A percentile compares a stretch with the other conserved stretches of the same genome.
These are phyloP conservation scores for Hyphopichia fennica DNA, from an alignment of 1,139 yeast genomes.

Conservation along the genomic window DNA sequence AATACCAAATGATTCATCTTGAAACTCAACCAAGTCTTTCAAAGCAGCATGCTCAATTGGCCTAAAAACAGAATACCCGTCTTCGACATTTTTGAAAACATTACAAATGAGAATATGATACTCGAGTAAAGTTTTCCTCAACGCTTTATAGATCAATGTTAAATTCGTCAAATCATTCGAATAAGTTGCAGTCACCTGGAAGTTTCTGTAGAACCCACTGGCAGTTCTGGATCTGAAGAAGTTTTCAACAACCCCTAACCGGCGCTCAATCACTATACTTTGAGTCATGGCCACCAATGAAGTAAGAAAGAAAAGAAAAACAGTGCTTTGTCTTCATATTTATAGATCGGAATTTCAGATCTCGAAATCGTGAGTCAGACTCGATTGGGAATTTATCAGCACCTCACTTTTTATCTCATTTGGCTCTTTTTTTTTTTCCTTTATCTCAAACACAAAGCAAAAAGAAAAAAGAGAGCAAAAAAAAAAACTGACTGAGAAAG, in stretches of 20 bases:
- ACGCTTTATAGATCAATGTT: slow-evolving; percentile 23
- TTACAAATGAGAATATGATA: slow-evolving; percentile 37
- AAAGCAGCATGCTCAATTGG: slow-evolving; percentile 24
- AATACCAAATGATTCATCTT: slow-evolving; percentile 12
- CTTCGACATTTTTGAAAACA: slow-evolving; percentile 18
- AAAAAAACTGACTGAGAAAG: too few relatives aligned
- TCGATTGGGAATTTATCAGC: too few relatives aligned
- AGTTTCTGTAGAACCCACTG: slow-evolving; percentile 28
- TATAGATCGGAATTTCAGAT: not conserved
- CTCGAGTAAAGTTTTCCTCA: slow-evolving; percentile 33
- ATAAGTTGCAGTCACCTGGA: slow-evolving; percentile 37
- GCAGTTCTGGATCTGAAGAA: slow-evolving; percentile 37
- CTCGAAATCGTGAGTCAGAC: too few relatives aligned
- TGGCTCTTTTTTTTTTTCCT: too few relatives aligned
- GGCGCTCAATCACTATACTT: slow-evolving; percentile 11
- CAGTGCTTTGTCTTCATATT: not conserved
- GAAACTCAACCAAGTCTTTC: slow-evolving; percentile 24
- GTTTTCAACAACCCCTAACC: slow-evolving; percentile 35
- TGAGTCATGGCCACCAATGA: not conserved
- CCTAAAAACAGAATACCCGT: slow-evolving; percentile 15
- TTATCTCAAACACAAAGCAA: too few relatives aligned
- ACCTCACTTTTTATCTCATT: too few relatives aligned
- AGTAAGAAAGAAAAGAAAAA: too few relatives aligned
- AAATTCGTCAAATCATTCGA: slow-evolving; percentile 19
- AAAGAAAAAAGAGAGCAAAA: too few relatives aligned